Base-by-base conservation (phyloP, 352 stramenopile species). In the Globisporangium splendens region DNA sequence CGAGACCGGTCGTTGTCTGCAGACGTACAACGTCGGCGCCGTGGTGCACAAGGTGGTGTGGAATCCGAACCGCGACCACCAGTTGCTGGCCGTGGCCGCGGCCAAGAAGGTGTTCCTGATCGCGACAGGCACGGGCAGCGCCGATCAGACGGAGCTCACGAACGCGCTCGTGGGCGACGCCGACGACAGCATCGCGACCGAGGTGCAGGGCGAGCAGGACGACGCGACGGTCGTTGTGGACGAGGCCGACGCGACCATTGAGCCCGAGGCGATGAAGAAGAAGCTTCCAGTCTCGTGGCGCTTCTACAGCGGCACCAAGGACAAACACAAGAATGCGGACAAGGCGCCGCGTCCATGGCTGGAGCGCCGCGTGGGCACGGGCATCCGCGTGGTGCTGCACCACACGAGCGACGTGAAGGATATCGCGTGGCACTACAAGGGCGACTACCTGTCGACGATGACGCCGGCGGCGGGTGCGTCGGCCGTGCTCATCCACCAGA, bases 391-490 rank as follows among this genome's bases (percentile, higher is more conserved):
- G 33, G 87, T 93, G 64, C 67, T 95, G 52, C 85, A 95, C 66
- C 88, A 96, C 68, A 93, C 89, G 50, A 85, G 73, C 17, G 84
- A 98, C 50, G 89, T 99, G 44, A 91, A 94, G 56, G 90, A 94
- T 53, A 79, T 99, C 14, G 72, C 86, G 47, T 99, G 98, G 98
- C 98, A 99, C 70, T 70, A 89, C 63, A 99, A 99, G 84, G 98
- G 98, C 17, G 97, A 99, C 72, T 99, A 99, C 76, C 88, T 99
- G 52, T 89, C 96, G 31, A 98, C 94, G 1, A 88, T 99, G 41
- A 86, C 82, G 43, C 96, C 95, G 1, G 88, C 88, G 31, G 94
- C 91, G 13, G 83, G 85, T 15, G 76, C 95, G 3, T 86, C 90
- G 18, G 82, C 96, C 6, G 96, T 99, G 58, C 75, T 99, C 43